A percentile compares a stretch with the other conserved stretches of the same genome.
These are phyloP conservation scores for Lojkania enalia DNA, from an alignment of 2,329 filamentous ascomycete genomes.

Conservation along the genomic window DNA sequence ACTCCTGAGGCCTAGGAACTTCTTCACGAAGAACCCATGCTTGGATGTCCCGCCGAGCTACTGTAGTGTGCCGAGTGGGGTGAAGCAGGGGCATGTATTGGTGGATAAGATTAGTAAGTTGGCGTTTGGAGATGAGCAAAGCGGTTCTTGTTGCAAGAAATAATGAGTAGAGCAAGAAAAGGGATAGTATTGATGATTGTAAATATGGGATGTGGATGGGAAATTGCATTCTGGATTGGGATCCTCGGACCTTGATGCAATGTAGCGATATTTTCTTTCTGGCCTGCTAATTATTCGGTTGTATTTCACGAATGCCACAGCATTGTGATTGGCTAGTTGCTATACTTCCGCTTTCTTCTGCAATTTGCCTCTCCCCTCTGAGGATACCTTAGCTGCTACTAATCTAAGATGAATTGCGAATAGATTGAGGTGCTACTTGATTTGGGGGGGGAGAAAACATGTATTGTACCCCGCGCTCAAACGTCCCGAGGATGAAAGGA, in stretches of 20 bases:
- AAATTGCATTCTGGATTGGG: neutral
- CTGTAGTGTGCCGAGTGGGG: conserved; percentile 71
- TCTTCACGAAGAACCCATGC: conserved; percentile 78
- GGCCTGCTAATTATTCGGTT: too few relatives aligned
- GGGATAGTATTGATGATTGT: neutral
- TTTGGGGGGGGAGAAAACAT: too few relatives aligned
- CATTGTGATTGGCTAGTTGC: too few relatives aligned
- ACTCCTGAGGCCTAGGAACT: conserved; percentile 76
- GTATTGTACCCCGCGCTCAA: neutral
- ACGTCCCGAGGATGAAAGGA: neutral
- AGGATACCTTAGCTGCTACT: too few relatives aligned
- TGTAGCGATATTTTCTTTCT: too few relatives aligned
- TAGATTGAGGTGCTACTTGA: too few relatives aligned
- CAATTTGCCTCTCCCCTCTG: too few relatives aligned
- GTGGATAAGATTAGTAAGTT: conserved; percentile 56
- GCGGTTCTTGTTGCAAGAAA: conserved; percentile 21
- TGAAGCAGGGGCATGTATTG: conserved; percentile 54
- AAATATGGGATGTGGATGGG: neutral
- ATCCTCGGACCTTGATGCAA: too few relatives aligned
- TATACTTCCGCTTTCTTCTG: too few relatives aligned
- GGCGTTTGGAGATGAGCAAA: conserved; percentile 50
- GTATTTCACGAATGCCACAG: too few relatives aligned
- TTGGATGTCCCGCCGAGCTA: conserved; percentile 81
- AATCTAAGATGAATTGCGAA: too few relatives aligned
- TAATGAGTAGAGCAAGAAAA: conserved; percentile 1